Base-by-base conservation (phyloP, 352 stramenopile genomes). In the Stramenopiles sp. region DNA sequence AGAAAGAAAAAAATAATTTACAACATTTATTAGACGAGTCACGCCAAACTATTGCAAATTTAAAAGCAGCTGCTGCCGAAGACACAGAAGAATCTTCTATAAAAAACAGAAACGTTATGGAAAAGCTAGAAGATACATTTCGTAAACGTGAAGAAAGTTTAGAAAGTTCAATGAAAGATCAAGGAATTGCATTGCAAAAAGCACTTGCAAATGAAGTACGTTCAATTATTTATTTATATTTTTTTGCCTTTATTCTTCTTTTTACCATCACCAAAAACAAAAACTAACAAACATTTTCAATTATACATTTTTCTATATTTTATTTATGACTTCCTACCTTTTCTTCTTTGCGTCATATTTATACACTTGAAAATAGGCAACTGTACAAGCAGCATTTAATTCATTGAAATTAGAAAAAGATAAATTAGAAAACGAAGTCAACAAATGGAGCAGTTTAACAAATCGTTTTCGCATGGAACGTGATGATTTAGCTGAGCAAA, bases 341-440 rank as follows among this genome's bases (percentile, higher is more conserved):
- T n/a, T n/a, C n/a, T n/a, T n/a, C n/a, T n/a, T n/a, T n/a, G n/a
- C n/a, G n/a, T n/a, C n/a, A n/a, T n/a, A n/a, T n/a, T n/a, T n/a
- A 27, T 69, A 69, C 53, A 69, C 20, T 27, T 69, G 20, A 23
- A 33, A 4, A 20, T 31, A 31, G 31, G 65, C 13, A 33, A 76
- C 65, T 76, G 65, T 20, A 4, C 65, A 76, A 76, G 65, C 65
- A 7, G 65, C 30, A 76, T 20, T 76, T 20, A 76, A 13, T 20
- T 76, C 65, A 33, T 33, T 76, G 13, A 76, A 33, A 76, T 4
- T 33, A 33, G 65, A 76, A 76, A 31, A 33, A 76, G 65, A 76
- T 31, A 76, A 76, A 33, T 33, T 76, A 31, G 31, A 33, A 7
- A 33, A 7, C 13, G 65, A 76, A 7, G 65, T 76, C 4, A 33